Base-by-base conservation (phyloP, 2,329 filamentous ascomycete genomes). In the Cladosporium colombiae region DNA sequence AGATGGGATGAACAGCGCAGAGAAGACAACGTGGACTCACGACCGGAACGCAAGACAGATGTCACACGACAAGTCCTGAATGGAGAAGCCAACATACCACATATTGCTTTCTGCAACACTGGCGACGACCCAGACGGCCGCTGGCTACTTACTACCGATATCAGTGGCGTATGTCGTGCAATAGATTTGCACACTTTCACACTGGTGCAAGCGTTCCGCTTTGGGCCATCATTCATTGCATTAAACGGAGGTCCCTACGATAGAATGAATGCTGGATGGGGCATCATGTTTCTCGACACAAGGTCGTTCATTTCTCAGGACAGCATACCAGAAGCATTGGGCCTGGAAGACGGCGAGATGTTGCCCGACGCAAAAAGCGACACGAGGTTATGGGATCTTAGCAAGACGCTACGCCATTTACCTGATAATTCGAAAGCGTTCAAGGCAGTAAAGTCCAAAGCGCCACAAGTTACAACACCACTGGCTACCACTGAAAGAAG, bases 131-230 rank as follows among this genome's bases (percentile, higher is more conserved):
- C 81, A 0, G 77, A 81, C 29, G 86, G 84, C 5, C 78, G 79
- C 62, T 88, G 84, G 83, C 81, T 89, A 62, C 73, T 86, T 31
- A 86, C 84, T 63, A 85, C 83, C 13, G 84, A 86, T 68, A 87
- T 89, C 37, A 71, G 68, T 29, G 74, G 74, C 46, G 70, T 70
- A 37, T 75, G 71, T 60, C 69, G 74, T 23, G 67, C 71, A 5
- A 72, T 76, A 44, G 73, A 76, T 62, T 64, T 76, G 46, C 69
- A 72, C 57, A 35, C 25, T 13, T 71, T 70, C 63, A 63, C 66
- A 50, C 58, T 66, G 5, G 62, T 67, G 31, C 72, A 72, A 65
- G 70, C 66, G 3, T 73, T 74, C 49, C 70, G 70, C n/a, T 74
- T 74, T 62, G 70, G 69, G 6, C 50, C 49, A 6, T 46, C 52